A percentile compares a stretch with the other conserved stretches of the same genome.
These are phyloP conservation scores for Tubosaeta brunneosetosa DNA, from an alignment of 768 basidiomycete genomes.

Conservation along the genomic window DNA sequence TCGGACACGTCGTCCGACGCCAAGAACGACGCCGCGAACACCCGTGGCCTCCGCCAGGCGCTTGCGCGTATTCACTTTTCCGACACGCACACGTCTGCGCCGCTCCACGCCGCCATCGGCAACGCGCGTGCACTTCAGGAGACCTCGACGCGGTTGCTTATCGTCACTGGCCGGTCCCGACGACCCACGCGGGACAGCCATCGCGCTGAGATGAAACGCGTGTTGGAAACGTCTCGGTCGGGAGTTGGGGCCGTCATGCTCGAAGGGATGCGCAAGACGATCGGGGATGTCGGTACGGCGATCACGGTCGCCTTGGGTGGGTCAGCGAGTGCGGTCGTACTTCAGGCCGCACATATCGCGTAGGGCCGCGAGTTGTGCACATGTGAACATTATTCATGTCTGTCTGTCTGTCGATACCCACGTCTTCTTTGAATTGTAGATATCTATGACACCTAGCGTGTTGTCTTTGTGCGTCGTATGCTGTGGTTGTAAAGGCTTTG, in stretches of 20 bases:
- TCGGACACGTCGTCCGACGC: background rate
- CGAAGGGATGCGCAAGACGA: conserved; percentile 59
- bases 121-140: conserved; percentile 33
- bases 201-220: conserved; percentile 55
- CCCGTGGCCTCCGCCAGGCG: conserved; percentile 26
- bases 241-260: background rate
- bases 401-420: background rate
- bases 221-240: conserved; percentile 43
- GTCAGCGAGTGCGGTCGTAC: conserved; percentile 51
- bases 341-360: conserved; percentile 51
- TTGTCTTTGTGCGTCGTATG: no score
- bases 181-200: conserved; percentile 70
- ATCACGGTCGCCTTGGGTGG: conserved; percentile 55
- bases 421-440: background rate
- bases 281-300: conserved; percentile 81
- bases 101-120: conserved; percentile 51
- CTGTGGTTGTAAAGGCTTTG: background rate
- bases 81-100: conserved; percentile 49
- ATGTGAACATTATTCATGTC: background rate
- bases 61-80: conserved; percentile 61
- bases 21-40: conserved; percentile 1
- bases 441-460: background rate
- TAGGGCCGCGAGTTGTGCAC: background rate
- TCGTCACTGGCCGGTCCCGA: conserved; percentile 71
- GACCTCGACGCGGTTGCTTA: conserved; percentile 42